A percentile compares a stretch with the other conserved stretches of the same genome.
These are phyloP conservation scores for Nyctanthes arbortristis DNA, from an alignment of 257 asterid genomes.

Conservation along the genomic window DNA sequence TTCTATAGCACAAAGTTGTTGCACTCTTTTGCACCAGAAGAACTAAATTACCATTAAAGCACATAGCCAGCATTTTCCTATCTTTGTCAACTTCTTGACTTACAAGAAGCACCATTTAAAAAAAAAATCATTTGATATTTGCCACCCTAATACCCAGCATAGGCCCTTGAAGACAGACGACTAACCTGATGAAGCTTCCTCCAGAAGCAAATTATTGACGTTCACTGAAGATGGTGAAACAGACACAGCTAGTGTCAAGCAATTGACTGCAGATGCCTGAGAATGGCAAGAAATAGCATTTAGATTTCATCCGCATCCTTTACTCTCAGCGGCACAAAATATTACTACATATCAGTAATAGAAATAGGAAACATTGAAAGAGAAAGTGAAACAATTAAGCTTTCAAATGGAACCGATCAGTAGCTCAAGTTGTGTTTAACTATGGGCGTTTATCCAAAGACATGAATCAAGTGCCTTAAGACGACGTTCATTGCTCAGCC, in stretches of 20 bases:
- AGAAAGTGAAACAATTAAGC: conserved; percentile 17
- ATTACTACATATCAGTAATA: neutral
- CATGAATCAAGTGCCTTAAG: neutral
- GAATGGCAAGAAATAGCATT: conserved; percentile 23
- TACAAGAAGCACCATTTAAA: conserved; percentile 10
- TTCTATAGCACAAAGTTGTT: neutral
- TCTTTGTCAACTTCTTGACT: conserved; percentile 8
- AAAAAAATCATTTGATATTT: conserved; percentile 19
- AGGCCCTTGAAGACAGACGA: conserved; percentile 18
- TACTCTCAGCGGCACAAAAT: conserved; percentile 7
- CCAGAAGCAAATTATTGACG: conserved; percentile 66
- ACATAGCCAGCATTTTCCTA: conserved; percentile 7
- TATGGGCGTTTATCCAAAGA: conserved; percentile 4
- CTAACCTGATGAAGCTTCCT: conserved; percentile 69
- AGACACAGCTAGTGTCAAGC: conserved; percentile 76
- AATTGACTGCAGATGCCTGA: conserved; percentile 74
- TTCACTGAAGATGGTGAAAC: conserved; percentile 62
- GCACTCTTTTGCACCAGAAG: conserved; percentile 5
- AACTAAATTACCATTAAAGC: conserved; percentile 1
- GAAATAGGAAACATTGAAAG: conserved; percentile 10
- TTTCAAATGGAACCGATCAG: conserved; percentile 17
- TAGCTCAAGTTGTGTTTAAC: neutral
- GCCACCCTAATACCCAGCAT: conserved; percentile 8
- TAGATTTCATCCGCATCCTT: conserved; percentile 15
- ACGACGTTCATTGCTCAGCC: neutral